Base-by-base conservation (phyloP, 306 rosid species). In the Datisca glomerata region DNA sequence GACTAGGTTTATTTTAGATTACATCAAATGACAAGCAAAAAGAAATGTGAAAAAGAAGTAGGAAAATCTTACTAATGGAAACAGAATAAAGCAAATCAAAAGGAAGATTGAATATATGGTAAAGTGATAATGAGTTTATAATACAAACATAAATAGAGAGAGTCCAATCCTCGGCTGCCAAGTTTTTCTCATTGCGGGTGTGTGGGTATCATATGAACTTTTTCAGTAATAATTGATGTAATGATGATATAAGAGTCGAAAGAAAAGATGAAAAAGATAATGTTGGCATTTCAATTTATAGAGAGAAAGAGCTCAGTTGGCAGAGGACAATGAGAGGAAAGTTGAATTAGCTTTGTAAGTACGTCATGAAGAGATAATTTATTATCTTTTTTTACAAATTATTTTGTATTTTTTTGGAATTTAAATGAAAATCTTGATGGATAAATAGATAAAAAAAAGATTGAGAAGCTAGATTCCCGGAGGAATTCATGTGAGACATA, bases 161-260 rank as follows among this genome's bases (percentile, higher is more conserved):
- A 49, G 23, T 27, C 27, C 49, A 36, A 59, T 31, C 27, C 49
- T 23, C 53, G 49, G 55, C 40, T 50, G 65, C 44, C 64, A 65
- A 65, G 67, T 45, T 50, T 66, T 60, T 20, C 2, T 31, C 51
- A 12, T 36, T 36, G 27, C 17, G 43, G 25, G 36, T 31, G n/a
- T n/a, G 2, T 29, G 34, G 2, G 34, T 7, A n/a, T 34, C 44
- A 47, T 64, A 29, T 41, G 39, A 58, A 61, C 69, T 61, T 61
- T 33, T 50, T 40, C 54, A 51, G 40, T 50, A 67, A 71, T 64
- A 59, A 71, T 75, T 67, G 84, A 40, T 19, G 61, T 43, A 51
- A 53, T 63, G 47, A 71, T 60, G 22, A 21, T 47, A 52, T 1
- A 9, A 29, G 60, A 59, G 71, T 70, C 69, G 48, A 66, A 66